Conservation (phyloP, 495 filamentous ascomycete genomes). For the Lophiostoma macrostomum region DNA sequence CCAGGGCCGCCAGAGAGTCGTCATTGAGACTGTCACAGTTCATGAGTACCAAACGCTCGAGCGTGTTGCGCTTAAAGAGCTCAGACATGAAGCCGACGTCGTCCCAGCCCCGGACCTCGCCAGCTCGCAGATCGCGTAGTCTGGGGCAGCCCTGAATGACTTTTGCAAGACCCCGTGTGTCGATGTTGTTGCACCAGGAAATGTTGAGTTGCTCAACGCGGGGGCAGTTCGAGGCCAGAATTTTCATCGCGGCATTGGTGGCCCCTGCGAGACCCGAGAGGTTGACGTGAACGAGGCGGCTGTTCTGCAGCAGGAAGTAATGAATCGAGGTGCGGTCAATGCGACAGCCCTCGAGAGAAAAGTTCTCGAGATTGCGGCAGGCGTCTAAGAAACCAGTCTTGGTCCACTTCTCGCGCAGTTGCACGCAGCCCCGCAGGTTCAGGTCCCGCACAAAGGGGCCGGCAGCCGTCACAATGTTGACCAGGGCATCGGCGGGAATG, state of each 20-base stretch:
- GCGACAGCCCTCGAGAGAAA: conserved; percentile 82
- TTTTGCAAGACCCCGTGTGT: conserved; percentile 72
- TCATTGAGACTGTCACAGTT: conserved; percentile 77
- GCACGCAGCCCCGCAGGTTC: conserved; percentile 74
- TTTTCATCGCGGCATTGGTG: conserved; percentile 81
- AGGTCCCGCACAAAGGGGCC: conserved; percentile 89
- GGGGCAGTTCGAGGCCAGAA: conserved; percentile 79
- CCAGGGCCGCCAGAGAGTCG: conserved; percentile 63
- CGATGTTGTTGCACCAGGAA: conserved; percentile 84
- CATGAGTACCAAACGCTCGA: conserved; percentile 74
- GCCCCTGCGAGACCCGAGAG: conserved; percentile 75
- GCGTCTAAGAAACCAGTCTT: conserved; percentile 71
- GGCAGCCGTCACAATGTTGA: conserved; percentile 78
- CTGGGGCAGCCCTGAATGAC: conserved; percentile 69
- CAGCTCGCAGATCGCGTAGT: conserved; percentile 75
- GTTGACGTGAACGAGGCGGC: conserved; percentile 75
- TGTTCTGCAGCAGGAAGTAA: conserved; percentile 73
- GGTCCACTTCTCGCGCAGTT: conserved; percentile 75
- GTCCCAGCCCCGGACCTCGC: conserved; percentile 77
- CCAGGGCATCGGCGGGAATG: conserved; percentile 77
- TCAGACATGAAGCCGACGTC: conserved; percentile 64
- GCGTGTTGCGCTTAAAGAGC: conserved; percentile 73
- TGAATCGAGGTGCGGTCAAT: conserved; percentile 80
- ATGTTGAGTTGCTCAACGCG: conserved; percentile 79
- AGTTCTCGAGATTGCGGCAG: conserved; percentile 82